Evolutionary conservation across 345 rosid genomes (phyloP).

Genomic region (Ceriops zippeliana): DNA sequence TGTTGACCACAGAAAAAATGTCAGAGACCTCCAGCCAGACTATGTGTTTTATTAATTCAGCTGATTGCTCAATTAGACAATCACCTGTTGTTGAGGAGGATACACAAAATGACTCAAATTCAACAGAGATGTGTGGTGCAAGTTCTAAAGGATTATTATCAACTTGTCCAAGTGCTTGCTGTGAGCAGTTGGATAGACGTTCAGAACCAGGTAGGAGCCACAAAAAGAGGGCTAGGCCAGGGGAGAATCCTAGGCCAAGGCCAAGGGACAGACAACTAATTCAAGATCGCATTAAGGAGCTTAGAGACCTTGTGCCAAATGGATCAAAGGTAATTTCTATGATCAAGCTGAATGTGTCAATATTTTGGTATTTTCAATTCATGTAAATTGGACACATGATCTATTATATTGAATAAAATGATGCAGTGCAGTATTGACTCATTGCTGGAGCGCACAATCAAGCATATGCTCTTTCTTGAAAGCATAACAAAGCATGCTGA

Average conservation of each 20-base stretch:
- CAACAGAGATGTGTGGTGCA: constrained; percentile 55
- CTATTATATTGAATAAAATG: constrained; percentile 32
- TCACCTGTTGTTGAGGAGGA: constrained; percentile 40
- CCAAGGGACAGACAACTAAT: constrained; percentile 97
- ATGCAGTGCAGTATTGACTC: constrained; percentile 97
- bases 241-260: constrained; percentile 85
- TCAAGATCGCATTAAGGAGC: constrained; percentile 95
- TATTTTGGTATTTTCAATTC: constrained; percentile 3
- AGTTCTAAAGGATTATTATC: constrained; percentile 71
- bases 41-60: constrained; percentile 38
- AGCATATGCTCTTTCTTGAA: constrained; percentile 84
- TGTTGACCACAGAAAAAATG: constrained; percentile 43
- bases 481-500: constrained; percentile 84
- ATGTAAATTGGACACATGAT: constrained; percentile 4
- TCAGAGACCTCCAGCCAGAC: constrained; percentile 48
- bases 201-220: constrained; percentile 58
- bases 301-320: constrained; percentile 91
- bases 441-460: constrained; percentile 89
- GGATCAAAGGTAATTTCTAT: constrained; percentile 79
- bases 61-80: constrained; percentile 45
- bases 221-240: constrained; percentile 77
- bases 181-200: constrained; percentile 61
- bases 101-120: constrained; percentile 36
- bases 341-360: constrained; percentile 3
- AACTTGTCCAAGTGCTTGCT: constrained; percentile 57